Conservation (phyloP, 805 yeast genomes). For the Wickerhamiella nectarea region DNA sequence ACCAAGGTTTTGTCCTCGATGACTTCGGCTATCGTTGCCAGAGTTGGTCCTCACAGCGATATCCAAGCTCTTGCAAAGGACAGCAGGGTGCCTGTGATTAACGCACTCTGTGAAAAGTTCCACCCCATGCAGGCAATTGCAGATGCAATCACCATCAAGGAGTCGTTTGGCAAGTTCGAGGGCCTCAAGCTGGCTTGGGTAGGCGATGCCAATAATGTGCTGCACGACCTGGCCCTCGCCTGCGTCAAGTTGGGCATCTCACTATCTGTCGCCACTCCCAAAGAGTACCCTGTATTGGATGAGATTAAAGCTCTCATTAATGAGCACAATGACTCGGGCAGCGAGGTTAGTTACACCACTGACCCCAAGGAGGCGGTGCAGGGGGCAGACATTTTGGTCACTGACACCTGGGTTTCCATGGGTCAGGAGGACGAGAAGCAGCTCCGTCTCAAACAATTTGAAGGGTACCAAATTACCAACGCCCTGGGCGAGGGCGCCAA, state of each 20-base stretch:
- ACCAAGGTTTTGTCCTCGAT: slow-evolving; percentile 82
- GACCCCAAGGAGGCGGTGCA: slow-evolving; percentile 65
- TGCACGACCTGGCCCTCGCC: slow-evolving; percentile 85
- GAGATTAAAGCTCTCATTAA: slow-evolving; percentile 42
- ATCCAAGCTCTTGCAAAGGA: slow-evolving; percentile 64
- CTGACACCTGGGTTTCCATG: slow-evolving; percentile 97
- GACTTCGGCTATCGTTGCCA: slow-evolving; percentile 96
- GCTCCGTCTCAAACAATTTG: slow-evolving; percentile 62
- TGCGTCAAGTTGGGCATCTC: slow-evolving; percentile 70
- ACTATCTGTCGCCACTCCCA: slow-evolving; percentile 75
- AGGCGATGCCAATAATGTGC: slow-evolving; percentile 92
- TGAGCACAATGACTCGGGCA: slow-evolving; percentile 38
- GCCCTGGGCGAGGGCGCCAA: slow-evolving; percentile 48
- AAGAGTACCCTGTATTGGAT: slow-evolving; percentile 48
- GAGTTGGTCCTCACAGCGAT: slow-evolving; percentile 77
- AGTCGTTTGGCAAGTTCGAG: slow-evolving; percentile 40
- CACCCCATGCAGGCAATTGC: slow-evolving; percentile 95
- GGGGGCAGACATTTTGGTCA: slow-evolving; percentile 70
- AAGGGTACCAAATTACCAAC: slow-evolving; percentile 70
- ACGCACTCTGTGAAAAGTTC: slow-evolving; percentile 80
- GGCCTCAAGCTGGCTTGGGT: slow-evolving; percentile 81
- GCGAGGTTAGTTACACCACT: slow-evolving; percentile 38
- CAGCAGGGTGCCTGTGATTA: slow-evolving; percentile 82
- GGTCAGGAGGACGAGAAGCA: slow-evolving; percentile 80
- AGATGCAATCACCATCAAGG: slow-evolving; percentile 76